Conservation (phyloP, 345 rosid species). For the Excoecaria cochinchinensis region DNA sequence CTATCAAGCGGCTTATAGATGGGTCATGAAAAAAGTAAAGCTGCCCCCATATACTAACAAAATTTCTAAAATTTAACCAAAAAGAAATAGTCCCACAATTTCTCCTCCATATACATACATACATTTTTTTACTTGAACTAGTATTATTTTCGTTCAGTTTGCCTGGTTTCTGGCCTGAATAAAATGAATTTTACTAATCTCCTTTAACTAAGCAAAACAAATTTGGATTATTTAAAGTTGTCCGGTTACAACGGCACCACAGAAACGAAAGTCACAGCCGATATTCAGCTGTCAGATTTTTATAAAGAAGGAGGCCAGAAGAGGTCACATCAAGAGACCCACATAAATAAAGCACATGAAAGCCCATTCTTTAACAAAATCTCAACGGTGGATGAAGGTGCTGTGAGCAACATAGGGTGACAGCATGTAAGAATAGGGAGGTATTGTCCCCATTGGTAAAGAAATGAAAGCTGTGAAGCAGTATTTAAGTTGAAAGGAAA, state of each 20-base stretch:
- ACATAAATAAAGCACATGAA: neutral
- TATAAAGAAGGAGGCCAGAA: slow-evolving; percentile 28
- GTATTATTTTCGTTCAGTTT: neutral
- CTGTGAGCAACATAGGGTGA: slow-evolving; percentile 33
- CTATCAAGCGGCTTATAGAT: neutral
- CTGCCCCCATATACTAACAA: neutral
- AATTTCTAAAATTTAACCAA: neutral
- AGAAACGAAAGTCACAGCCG: slow-evolving; percentile 17
- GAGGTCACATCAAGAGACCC: slow-evolving; percentile 33
- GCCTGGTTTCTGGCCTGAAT: too few species aligned
- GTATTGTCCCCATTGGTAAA: slow-evolving; percentile 1
- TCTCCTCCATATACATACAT: neutral
- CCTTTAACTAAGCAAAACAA: neutral
- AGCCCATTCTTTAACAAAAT: slow-evolving; percentile 6
- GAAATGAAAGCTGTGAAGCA: slow-evolving; percentile 31
- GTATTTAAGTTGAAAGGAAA: slow-evolving; percentile 26
- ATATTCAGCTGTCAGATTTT: slow-evolving; percentile 18
- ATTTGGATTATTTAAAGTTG: neutral
- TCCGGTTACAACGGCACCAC: slow-evolving; percentile 17
- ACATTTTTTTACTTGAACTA: neutral
- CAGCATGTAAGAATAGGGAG: neutral
- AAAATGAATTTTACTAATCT: too few species aligned
- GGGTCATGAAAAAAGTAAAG: neutral
- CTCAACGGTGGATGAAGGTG: slow-evolving; percentile 33
- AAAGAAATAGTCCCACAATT: neutral